Evolutionary conservation across 177 flowering plant genomes (phyloP), one percentile per base, ranked within the genome.

Genomic region (Vitis hybrid): DNA sequence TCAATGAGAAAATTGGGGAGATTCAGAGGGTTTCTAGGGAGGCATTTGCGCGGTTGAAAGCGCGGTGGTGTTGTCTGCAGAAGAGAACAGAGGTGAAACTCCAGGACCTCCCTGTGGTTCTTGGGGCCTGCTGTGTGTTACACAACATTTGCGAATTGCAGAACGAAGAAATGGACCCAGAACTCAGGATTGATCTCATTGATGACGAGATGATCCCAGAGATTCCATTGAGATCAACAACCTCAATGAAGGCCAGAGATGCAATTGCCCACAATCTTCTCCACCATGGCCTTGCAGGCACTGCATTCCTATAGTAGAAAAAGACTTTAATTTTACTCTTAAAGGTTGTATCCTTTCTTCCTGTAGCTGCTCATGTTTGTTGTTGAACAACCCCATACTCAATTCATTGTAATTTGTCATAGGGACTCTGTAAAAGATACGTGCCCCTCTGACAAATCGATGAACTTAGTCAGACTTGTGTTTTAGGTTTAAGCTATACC

Each of bases 71-170:
- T 56, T 87, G 90, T 62, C 62, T 87, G 80, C 90, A 87, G 80
- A 84, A 82, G 67, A 59, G 88, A 52, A 83, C 88, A 0, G 88
- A 83, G 72, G 85, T 85, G 45, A 83, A 84, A 60, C 78, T 87
- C 12, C 88, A 83, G 56, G 88, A 83, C 70, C 75, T 87, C 79
- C 87, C 90, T 2, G 81, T 83, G 12, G 87, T 87, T 55, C 84
- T 85, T 13, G 88, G 90, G 1, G 90, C 90, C 2, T 87, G 90
- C 56, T 87, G 90, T 58, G 88, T 87, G 13, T 50, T 87, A 75
- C 90, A 87, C 48, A 87, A 87, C 57, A 85, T 85, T 2, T 87
- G 90, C 51, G 88, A 85, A 56, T 56, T 85, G 68, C 78, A 62
- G 58, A 69, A 73, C 6, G 88, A 87, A 57, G 85, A 66, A 49